Conservation (phyloP, 108 stramenopile genomes). For the Nitzschia inconspicua region DNA sequence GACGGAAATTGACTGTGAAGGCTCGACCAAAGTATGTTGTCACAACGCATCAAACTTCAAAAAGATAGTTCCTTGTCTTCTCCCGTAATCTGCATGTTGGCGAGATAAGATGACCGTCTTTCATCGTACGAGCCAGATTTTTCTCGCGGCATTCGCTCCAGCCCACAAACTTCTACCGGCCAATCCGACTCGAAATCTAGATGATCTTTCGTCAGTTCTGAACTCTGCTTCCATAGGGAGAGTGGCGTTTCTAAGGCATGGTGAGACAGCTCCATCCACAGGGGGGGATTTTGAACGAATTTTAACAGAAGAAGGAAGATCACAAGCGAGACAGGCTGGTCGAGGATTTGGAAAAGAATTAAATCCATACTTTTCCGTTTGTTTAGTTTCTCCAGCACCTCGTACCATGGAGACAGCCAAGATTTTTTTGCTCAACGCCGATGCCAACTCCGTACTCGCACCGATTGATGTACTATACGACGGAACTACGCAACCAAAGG, state of each 20-base stretch:
- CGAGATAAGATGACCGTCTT: background rate
- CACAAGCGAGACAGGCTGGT: constrained; percentile 38
- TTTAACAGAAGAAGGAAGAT: constrained; percentile 29
- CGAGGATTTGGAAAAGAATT: constrained; percentile 36
- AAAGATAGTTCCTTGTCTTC: background rate
- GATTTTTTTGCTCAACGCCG: constrained; percentile 40
- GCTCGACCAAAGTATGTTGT: no score
- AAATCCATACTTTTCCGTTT: constrained; percentile 16
- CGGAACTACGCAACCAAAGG: constrained; percentile 47
- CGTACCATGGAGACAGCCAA: constrained; percentile 46
- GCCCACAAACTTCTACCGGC: background rate
- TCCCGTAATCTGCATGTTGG: background rate
- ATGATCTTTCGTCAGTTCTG: background rate
- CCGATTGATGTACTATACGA: constrained; percentile 32
- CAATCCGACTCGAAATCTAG: background rate
- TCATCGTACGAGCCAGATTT: background rate
- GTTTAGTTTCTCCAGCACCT: constrained; percentile 45
- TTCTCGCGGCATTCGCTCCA: background rate
- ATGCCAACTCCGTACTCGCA: constrained; percentile 1
- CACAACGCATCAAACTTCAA: no score
- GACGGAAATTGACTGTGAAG: no score
- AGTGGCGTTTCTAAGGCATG: constrained; percentile 55
- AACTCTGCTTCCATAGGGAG: no score
- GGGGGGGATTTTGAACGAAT: constrained; percentile 41
- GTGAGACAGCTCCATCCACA: constrained; percentile 30